phyloP scores from a whole-genome alignment of 441 rosid genomes.

The Raphanus hybrid region DNA sequence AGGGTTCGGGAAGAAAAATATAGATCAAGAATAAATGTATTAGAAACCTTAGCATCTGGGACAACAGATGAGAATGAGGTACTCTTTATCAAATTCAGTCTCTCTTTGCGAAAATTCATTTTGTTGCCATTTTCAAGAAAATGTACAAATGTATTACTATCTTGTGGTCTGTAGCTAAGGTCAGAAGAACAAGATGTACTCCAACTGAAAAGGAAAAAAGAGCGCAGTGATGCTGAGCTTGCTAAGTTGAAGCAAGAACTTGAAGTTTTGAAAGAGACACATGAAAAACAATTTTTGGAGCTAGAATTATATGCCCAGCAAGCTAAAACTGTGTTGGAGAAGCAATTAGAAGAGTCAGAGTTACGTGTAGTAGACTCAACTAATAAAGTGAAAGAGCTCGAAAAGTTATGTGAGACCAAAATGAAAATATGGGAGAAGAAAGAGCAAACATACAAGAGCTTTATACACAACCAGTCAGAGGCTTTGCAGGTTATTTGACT shows the following conservation, averaged over 20 bases:
- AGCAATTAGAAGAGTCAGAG: slow-evolving; percentile 59
- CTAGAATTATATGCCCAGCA: slow-evolving; percentile 54
- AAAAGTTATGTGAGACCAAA: slow-evolving; percentile 60
- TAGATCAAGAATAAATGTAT: slow-evolving; percentile 62
- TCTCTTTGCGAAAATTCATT: neutral
- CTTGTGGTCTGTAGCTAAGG: slow-evolving; percentile 33
- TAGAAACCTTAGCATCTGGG: slow-evolving; percentile 73
- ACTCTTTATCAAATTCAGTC: neutral
- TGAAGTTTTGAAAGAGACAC: slow-evolving; percentile 47
- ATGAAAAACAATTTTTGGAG: slow-evolving; percentile 52
- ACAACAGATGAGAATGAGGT: slow-evolving; percentile 75
- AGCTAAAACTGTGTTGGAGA: slow-evolving; percentile 52
- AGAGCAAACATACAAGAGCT: slow-evolving; percentile 51
- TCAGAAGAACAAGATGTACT: slow-evolving; percentile 56
- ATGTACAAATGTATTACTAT: neutral
- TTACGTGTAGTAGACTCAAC: slow-evolving; percentile 54
- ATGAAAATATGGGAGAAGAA: slow-evolving; percentile 63
- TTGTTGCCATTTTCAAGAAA: slow-evolving; percentile 3
- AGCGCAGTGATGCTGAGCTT: slow-evolving; percentile 53
- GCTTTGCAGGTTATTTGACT: slow-evolving; percentile 58
- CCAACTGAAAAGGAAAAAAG: slow-evolving; percentile 63
- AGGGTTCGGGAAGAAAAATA: slow-evolving; percentile 84
- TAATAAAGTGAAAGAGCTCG: slow-evolving; percentile 59
- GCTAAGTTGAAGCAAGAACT: slow-evolving; percentile 58
- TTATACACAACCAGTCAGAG: slow-evolving; percentile 53